These are phyloP conservation scores for Malus sieversii DNA, from an alignment of 306 rosid species.

Conservation along the genomic window DNA sequence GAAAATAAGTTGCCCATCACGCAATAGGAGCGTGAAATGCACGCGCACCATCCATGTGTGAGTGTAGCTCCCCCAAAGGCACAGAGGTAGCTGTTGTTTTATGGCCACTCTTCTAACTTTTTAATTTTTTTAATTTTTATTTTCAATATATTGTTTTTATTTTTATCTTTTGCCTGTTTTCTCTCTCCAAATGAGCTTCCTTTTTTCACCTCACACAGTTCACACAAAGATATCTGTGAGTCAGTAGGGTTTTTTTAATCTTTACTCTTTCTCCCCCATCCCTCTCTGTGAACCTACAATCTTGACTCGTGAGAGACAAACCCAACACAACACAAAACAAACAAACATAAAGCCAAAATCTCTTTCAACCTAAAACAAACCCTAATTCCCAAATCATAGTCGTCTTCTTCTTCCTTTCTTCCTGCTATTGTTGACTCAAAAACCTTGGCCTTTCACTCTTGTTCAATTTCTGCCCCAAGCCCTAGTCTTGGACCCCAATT, in stretches of 20 bases:
- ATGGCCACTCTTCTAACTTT: constrained; percentile 17
- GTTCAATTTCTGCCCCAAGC: constrained; percentile 38
- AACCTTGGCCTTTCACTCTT: constrained; percentile 28
- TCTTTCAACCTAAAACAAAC: constrained; percentile 29
- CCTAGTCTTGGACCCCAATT: constrained; percentile 28
- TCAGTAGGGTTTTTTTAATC: constrained; percentile 46
- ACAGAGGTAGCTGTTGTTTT: constrained; percentile 22
- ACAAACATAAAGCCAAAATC: constrained; percentile 22
- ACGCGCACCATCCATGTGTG: background rate
- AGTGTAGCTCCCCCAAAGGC: background rate
- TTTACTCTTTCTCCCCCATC: constrained; percentile 19
- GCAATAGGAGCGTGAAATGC: background rate
- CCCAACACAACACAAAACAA: background rate
- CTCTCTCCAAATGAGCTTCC: constrained; percentile 11
- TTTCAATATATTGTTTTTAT: background rate
- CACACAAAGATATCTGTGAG: background rate
- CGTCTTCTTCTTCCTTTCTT: background rate
- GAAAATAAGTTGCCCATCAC: background rate
- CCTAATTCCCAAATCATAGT: constrained; percentile 19
- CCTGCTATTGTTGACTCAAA: constrained; percentile 18
- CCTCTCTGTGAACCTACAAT: constrained; percentile 14
- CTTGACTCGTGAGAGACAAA: constrained; percentile 24
- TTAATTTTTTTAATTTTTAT: background rate
- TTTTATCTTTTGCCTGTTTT: background rate
- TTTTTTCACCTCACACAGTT: constrained; percentile 24